A percentile compares a stretch with the other conserved stretches of the same genome.
These are phyloP conservation scores for Diaporthe batatas DNA, from an alignment of 2,329 filamentous ascomycete genomes.

Conservation along the genomic window DNA sequence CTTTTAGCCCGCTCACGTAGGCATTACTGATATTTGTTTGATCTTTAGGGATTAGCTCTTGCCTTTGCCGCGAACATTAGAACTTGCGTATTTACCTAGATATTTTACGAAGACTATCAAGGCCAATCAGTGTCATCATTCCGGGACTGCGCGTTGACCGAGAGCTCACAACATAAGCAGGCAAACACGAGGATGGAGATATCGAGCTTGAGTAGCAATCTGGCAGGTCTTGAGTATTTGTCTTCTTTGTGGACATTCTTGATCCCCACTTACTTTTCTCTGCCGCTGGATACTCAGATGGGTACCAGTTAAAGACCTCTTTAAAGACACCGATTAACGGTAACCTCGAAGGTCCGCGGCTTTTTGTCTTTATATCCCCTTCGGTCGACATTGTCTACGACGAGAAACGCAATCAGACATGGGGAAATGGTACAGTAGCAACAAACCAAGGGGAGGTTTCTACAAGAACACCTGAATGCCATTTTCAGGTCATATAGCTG, in stretches of 20 bases:
- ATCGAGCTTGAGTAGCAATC: conserved; percentile 52
- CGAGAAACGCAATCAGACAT: neutral
- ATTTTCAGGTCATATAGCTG: neutral
- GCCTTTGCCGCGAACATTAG: neutral
- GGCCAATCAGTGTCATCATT: neutral
- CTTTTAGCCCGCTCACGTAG: conserved; percentile 56
- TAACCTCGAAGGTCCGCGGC: conserved; percentile 31
- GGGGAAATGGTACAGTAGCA: neutral
- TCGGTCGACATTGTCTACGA: neutral
- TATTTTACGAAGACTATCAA: conserved; percentile 51
- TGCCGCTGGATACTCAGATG: conserved; percentile 48
- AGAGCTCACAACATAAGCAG: conserved; percentile 51
- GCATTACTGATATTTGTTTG: conserved; percentile 54
- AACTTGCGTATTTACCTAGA: conserved; percentile 44
- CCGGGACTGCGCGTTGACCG: too few species aligned
- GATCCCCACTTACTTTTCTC: conserved; percentile 48
- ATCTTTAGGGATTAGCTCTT: conserved; percentile 41
- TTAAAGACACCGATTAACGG: conserved; percentile 47
- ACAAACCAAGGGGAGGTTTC: neutral
- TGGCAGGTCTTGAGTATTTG: conserved; percentile 36
- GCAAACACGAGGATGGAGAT: conserved; percentile 51
- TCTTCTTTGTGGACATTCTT: neutral
- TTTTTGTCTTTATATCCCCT: neutral
- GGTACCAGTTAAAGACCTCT: conserved; percentile 54
- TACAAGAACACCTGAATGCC: neutral